Conservation (phyloP, 106 monocot species). For the Vanilla planifolia region DNA sequence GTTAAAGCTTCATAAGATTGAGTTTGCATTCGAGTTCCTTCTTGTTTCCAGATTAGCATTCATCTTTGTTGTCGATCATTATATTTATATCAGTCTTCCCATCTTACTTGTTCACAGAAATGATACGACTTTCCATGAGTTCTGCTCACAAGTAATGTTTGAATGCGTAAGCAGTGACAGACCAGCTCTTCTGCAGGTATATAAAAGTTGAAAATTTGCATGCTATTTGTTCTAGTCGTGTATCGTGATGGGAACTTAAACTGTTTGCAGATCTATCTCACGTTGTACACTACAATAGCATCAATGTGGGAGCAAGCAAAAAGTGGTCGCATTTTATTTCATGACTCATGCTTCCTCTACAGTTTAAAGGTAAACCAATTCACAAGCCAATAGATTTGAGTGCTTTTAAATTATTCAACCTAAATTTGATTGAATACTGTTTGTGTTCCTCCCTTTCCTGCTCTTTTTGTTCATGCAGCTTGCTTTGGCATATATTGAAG, state of each 20-base stretch:
- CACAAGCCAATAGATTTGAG: no score
- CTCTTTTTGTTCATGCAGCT: constrained; percentile 37
- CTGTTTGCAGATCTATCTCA: constrained; percentile 63
- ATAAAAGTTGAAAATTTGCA: background rate
- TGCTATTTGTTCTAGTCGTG: background rate
- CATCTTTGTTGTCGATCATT: no score
- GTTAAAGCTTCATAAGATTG: no score
- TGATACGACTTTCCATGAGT: constrained; percentile 71
- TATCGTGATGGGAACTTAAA: background rate
- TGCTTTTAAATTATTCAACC: no score
- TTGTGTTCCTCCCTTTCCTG: no score
- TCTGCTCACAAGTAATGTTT: constrained; percentile 90
- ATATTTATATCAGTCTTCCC: background rate
- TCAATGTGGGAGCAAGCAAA: constrained; percentile 70
- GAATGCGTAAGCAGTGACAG: constrained; percentile 97
- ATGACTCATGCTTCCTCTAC: constrained; percentile 73
- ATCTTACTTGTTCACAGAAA: constrained; percentile 37
- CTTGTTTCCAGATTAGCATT: no score
- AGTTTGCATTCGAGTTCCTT: no score
- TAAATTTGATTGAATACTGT: no score
- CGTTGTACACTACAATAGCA: constrained; percentile 62
- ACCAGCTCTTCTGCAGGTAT: constrained; percentile 81
- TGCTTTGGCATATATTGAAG: constrained; percentile 82
- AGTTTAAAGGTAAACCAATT: constrained; percentile 90
- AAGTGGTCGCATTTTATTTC: constrained; percentile 26